Evolutionary conservation across 2,329 filamentous ascomycete species (phyloP).

Genomic region (Talaromyces piceae): DNA sequence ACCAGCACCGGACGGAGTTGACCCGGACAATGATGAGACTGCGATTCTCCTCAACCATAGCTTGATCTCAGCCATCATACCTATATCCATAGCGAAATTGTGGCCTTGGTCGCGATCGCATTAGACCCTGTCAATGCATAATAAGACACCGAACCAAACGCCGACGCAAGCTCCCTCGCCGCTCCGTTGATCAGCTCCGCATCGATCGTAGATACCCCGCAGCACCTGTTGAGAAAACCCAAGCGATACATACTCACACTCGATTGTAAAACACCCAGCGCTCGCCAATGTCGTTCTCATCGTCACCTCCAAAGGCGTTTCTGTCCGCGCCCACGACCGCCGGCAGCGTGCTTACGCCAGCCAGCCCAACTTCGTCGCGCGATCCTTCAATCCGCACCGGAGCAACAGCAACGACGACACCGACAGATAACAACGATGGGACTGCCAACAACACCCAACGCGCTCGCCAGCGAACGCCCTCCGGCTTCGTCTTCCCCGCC

Average conservation of each 20-base stretch:
- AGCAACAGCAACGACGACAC: neutral
- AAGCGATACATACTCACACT: neutral
- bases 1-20: too few species aligned
- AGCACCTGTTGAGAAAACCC: neutral
- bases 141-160: neutral
- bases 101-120: too few species aligned
- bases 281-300: neutral
- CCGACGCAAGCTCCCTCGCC: neutral
- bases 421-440: neutral
- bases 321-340: conserved; percentile 11
- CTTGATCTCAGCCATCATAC: too few species aligned
- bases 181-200: neutral
- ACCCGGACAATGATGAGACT: too few species aligned
- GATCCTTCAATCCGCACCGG: conserved; percentile 6
- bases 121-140: too few species aligned
- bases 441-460: conserved; percentile 4
- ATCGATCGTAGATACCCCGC: neutral
- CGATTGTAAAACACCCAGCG: neutral
- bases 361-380: conserved; percentile 10
- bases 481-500: conserved; percentile 32
- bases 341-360: conserved; percentile 10
- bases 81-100: too few species aligned
- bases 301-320: conserved; percentile 4
- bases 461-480: conserved; percentile 10
- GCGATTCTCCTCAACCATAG: too few species aligned